Percentiles rank a stretch among this genome's conserved stretches.
These are phyloP conservation scores for Penicillium coffeae DNA, from an alignment of 495 filamentous ascomycete species.

Conservation along the genomic window DNA sequence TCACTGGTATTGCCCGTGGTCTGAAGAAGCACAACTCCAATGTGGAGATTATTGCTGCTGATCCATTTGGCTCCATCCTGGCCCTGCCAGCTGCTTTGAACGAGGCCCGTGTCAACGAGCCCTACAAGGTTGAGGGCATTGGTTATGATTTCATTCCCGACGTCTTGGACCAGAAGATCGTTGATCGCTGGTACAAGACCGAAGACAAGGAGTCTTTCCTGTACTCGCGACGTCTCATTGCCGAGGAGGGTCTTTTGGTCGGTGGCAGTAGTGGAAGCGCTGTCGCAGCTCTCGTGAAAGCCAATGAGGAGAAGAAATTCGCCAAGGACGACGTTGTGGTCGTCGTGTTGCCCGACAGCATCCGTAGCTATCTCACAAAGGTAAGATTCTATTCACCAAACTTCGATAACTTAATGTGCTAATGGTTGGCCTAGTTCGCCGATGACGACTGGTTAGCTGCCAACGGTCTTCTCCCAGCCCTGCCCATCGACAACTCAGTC, in stretches of 20 bases:
- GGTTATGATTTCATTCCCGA: constrained; percentile 98
- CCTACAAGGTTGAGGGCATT: constrained; percentile 98
- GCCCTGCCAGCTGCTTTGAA: constrained; percentile 77
- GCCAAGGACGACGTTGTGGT: constrained; percentile 79
- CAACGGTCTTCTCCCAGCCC: constrained; percentile 74
- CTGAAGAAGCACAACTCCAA: constrained; percentile 79
- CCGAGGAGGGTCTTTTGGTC: constrained; percentile 91
- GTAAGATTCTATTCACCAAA: constrained; percentile 25
- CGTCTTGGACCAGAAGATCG: constrained; percentile 73
- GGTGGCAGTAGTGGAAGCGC: constrained; percentile 94
- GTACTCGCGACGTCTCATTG: constrained; percentile 82
- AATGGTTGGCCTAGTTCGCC: constrained; percentile 58
- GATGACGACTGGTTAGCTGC: constrained; percentile 98
- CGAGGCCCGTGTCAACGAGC: constrained; percentile 68
- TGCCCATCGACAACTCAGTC: constrained; percentile 42
- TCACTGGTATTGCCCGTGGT: constrained; percentile 83
- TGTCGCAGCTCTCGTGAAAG: constrained; percentile 77
- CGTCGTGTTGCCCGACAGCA: constrained; percentile 89
- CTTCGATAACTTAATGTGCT: constrained; percentile 1
- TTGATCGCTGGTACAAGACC: constrained; percentile 99
- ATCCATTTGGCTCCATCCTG: constrained; percentile 85
- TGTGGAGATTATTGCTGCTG: constrained; percentile 84
- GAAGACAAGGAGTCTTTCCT: constrained; percentile 88
- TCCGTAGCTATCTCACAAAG: constrained; percentile 96
- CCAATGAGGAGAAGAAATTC: constrained; percentile 69